Evolutionary conservation across 2,329 filamentous ascomycete genomes (phyloP).

Genomic region (Juglanconis oblonga): DNA sequence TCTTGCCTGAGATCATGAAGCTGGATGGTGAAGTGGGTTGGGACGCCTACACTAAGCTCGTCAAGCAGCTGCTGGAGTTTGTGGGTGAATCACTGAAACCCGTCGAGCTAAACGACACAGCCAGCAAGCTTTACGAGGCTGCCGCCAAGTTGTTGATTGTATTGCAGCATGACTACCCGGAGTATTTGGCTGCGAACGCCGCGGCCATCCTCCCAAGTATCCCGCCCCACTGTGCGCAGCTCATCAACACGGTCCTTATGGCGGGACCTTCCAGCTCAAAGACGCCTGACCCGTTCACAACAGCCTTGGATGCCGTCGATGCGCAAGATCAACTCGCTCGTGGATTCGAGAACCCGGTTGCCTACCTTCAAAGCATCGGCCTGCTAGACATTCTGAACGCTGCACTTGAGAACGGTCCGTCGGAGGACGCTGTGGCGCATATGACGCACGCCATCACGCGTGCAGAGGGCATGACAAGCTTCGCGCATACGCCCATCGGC

Average conservation of each 20-base stretch:
- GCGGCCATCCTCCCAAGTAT: slow-evolving; percentile 77
- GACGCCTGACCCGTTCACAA: slow-evolving; percentile 69
- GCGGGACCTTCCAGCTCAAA: slow-evolving; percentile 66
- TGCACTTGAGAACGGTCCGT: slow-evolving; percentile 58
- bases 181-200: slow-evolving; percentile 87
- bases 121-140: slow-evolving; percentile 82
- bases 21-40: slow-evolving; percentile 70
- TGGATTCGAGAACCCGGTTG: slow-evolving; percentile 60
- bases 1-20: slow-evolving; percentile 75
- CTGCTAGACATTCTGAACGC: slow-evolving; percentile 59
- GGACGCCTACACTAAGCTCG: slow-evolving; percentile 69
- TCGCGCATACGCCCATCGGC: slow-evolving; percentile 64
- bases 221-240: slow-evolving; percentile 78
- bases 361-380: slow-evolving; percentile 52
- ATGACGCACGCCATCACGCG: slow-evolving; percentile 71
- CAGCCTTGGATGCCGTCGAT: slow-evolving; percentile 68
- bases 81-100: slow-evolving; percentile 78
- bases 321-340: slow-evolving; percentile 71
- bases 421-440: slow-evolving; percentile 71
- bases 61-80: slow-evolving; percentile 69
- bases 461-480: slow-evolving; percentile 55
- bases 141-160: slow-evolving; percentile 79
- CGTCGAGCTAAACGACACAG: slow-evolving; percentile 63
- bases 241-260: slow-evolving; percentile 83
- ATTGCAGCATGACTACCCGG: slow-evolving; percentile 90